Conservation (phyloP, 1,284 basidiomycete species). For the Porodaedalea pini region DNA sequence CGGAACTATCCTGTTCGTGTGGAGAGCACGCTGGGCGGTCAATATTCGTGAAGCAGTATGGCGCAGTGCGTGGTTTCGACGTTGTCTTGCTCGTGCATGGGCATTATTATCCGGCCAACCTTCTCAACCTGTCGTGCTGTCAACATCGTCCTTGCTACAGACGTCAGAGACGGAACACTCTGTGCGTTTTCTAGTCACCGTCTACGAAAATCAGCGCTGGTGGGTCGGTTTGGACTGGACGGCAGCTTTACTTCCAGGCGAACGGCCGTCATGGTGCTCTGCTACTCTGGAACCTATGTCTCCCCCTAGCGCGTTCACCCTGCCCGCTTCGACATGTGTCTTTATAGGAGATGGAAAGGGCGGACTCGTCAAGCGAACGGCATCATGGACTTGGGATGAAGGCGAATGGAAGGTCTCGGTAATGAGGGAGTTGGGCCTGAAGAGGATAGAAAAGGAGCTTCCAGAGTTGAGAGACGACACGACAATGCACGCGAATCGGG, state of each 20-base stretch:
- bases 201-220: constrained; percentile 96
- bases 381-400: constrained; percentile 84
- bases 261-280: constrained; percentile 87
- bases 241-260: constrained; percentile 83
- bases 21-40: constrained; percentile 62
- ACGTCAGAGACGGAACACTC: constrained; percentile 25
- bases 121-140: constrained; percentile 1
- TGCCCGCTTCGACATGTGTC: constrained; percentile 48
- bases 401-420: constrained; percentile 80
- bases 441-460: constrained; percentile 56
- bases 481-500: constrained; percentile 32
- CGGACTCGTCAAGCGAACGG: constrained; percentile 60
- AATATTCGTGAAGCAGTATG: constrained; percentile 52
- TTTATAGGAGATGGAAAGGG: constrained; percentile 42
- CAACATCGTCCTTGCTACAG: not conserved
- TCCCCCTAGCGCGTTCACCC: constrained; percentile 62
- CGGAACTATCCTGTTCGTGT: constrained; percentile 58
- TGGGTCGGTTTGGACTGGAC: constrained; percentile 93
- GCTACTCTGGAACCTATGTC: constrained; percentile 52
- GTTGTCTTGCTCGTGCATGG: constrained; percentile 48
- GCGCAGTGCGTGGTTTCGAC: constrained; percentile 66
- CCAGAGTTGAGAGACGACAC: constrained; percentile 51
- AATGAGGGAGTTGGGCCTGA: constrained; percentile 47
- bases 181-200: constrained; percentile 78
- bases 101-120: constrained; percentile 49